Conservation (phyloP, 2,329 filamentous ascomycete species). For the Trichoderma sp. region DNA sequence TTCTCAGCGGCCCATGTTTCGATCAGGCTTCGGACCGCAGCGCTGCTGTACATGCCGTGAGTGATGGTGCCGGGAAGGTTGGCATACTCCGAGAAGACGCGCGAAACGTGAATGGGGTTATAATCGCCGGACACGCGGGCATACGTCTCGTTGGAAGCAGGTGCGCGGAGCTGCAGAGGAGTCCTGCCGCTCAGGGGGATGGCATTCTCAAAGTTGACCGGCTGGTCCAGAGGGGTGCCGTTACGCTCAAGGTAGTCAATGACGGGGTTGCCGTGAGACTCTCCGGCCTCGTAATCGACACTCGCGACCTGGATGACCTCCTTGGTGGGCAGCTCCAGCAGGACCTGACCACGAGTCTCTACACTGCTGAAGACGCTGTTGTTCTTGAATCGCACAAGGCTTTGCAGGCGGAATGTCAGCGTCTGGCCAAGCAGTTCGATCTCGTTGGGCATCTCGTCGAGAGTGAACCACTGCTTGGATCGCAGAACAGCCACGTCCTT, state of each 20-base stretch:
- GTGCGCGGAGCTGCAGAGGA: constrained; percentile 84
- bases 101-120: constrained; percentile 98
- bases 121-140: constrained; percentile 97
- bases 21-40: constrained; percentile 90
- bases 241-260: constrained; percentile 93
- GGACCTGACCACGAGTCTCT: constrained; percentile 87
- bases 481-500: constrained; percentile 93
- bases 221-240: constrained; percentile 91
- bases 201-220: constrained; percentile 94
- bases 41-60: constrained; percentile 99
- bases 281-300: constrained; percentile 90
- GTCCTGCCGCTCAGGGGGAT: constrained; percentile 94
- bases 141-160: constrained; percentile 96
- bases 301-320: constrained; percentile 97
- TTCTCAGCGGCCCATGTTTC: constrained; percentile 99
- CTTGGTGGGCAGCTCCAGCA: constrained; percentile 93
- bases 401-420: constrained; percentile 93
- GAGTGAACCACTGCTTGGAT: constrained; percentile 96
- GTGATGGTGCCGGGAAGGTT: constrained; percentile 96
- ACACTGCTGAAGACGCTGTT: constrained; percentile 88
- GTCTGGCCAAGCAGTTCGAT: constrained; percentile 91
- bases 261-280: constrained; percentile 93
- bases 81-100: constrained; percentile 94
- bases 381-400: constrained; percentile 91
- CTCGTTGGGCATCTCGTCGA: constrained; percentile 71